A percentile compares a stretch with the other conserved stretches of the same genome.
phyloP scores from a whole-genome alignment of 495 filamentous ascomycete genomes.

The Neohortaea acidophila region DNA sequence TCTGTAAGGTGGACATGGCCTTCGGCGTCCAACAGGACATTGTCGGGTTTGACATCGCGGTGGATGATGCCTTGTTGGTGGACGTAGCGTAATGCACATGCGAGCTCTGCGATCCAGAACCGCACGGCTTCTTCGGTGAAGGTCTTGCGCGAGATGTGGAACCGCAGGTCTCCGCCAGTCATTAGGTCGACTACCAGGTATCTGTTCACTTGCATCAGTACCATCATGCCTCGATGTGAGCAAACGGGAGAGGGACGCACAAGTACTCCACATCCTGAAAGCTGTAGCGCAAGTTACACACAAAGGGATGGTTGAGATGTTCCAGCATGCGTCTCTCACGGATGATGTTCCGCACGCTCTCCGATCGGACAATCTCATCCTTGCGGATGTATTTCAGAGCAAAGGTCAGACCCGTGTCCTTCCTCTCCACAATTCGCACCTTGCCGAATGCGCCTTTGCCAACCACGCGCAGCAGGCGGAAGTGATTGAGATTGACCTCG shows the following conservation, averaged over 20 bases:
- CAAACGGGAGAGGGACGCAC: constrained; percentile 44
- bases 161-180: constrained; percentile 92
- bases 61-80: constrained; percentile 89
- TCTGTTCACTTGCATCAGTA: constrained; percentile 35
- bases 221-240: too few relatives aligned
- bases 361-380: constrained; percentile 96
- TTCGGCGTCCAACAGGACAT: constrained; percentile 82
- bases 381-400: constrained; percentile 97
- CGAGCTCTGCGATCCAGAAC: constrained; percentile 92
- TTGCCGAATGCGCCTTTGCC: constrained; percentile 97
- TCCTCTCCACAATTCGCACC: constrained; percentile 93
- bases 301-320: constrained; percentile 91
- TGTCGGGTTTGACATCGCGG: constrained; percentile 93
- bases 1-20: constrained; percentile 96
- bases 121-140: constrained; percentile 94
- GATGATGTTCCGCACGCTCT: constrained; percentile 96
- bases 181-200: constrained; percentile 97
- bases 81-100: constrained; percentile 82
- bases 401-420: constrained; percentile 86
- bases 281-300: constrained; percentile 96
- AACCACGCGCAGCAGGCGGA: constrained; percentile 84
- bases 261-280: constrained; percentile 99
- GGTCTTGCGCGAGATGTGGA: constrained; percentile 94
- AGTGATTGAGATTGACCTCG: constrained; percentile 96
- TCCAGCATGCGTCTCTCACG: constrained; percentile 94